Evolutionary conservation across 2,329 filamentous ascomycete species (phyloP), one percentile per base, ranked within the genome.

Genomic region (Dactylonectria macrodidyma): DNA sequence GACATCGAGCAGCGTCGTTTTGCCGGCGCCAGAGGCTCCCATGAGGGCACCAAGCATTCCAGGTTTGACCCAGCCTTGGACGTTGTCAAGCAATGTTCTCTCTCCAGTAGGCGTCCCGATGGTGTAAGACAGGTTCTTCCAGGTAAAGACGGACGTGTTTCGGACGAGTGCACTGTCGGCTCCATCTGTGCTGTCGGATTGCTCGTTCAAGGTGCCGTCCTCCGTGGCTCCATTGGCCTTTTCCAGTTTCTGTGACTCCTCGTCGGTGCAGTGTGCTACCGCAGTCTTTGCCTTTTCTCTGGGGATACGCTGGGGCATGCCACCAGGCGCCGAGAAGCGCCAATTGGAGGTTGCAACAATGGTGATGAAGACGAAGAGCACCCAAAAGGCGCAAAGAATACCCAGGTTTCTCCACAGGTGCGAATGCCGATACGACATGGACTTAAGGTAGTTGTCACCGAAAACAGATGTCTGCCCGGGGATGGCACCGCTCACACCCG

Each of bases 11-110:
- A 97, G 86, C 0, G 94, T 96, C 0, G 94, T 97, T 81, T 97
- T 97, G 58, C 94, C 94, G n/a, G 94, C 94, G 71, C 93, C 93
- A 12, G 91, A 93, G 2, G 92, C 90, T 74, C 93, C 91, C 93
- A 95, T 93, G 16, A 95, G 84, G 5, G 92, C 93, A 3, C 91
- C 93, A 19, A 95, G 81, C 69, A 91, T 94, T 52, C 93, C 93
- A 1, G 93, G 93, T 79, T 94, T 93, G 62, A 95, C 92, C 90
- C 92, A 97, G 3, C 93, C 94, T 71, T 94, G 89, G 1, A 97
- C 92, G 65, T 95, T 88, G 69, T 96, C 90, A 5, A 97, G 84
- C 66, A 97, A 89, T 11, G 88, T 84, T 7, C 91, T 89, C 87
- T 93, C 83, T 3, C 88, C 88, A 1, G 80, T 77, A 0, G 87